These are phyloP conservation scores for Coemansia sp. DNA, from an alignment of 192 early-diverging fungal species.

Conservation along the genomic window DNA sequence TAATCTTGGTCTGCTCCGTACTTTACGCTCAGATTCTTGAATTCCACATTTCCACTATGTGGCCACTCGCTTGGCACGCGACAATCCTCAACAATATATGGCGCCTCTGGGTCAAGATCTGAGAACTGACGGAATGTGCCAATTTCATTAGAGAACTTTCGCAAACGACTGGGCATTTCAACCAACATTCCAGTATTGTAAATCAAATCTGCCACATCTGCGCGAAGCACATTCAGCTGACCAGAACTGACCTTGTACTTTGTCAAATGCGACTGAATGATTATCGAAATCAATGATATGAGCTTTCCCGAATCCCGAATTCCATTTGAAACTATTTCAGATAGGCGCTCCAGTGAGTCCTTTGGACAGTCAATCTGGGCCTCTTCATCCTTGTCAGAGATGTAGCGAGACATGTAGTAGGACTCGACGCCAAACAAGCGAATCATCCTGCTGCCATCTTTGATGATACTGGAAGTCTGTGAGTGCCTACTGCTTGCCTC, in stretches of 20 bases:
- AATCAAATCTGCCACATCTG: not conserved
- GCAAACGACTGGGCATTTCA: not conserved
- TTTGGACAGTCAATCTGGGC: slow-evolving; percentile 57
- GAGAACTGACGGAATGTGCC: slow-evolving; percentile 16
- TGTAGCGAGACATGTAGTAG: slow-evolving; percentile 62
- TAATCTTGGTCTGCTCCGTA: slow-evolving; percentile 63
- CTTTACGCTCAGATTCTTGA: slow-evolving; percentile 60
- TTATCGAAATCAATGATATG: not conserved
- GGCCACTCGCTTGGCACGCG: slow-evolving; percentile 65
- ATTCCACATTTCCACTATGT: slow-evolving; percentile 57
- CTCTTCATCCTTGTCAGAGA: slow-evolving; percentile 63
- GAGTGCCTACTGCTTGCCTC: not conserved
- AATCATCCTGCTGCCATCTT: slow-evolving; percentile 69
- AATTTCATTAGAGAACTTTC: not conserved
- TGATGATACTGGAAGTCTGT: slow-evolving; percentile 19
- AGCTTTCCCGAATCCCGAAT: slow-evolving; percentile 57
- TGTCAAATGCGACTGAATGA: slow-evolving; percentile 22
- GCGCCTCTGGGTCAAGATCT: slow-evolving; percentile 55
- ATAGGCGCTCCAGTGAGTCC: slow-evolving; percentile 64
- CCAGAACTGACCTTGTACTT: not conserved
- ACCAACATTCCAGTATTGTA: not conserved
- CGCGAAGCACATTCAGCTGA: not conserved
- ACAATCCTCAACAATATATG: slow-evolving; percentile 26
- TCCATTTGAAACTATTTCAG: slow-evolving; percentile 54
- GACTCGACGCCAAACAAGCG: slow-evolving; percentile 65